Conservation (phyloP, 768 basidiomycete genomes). For the Auriscalpium microsporum region DNA sequence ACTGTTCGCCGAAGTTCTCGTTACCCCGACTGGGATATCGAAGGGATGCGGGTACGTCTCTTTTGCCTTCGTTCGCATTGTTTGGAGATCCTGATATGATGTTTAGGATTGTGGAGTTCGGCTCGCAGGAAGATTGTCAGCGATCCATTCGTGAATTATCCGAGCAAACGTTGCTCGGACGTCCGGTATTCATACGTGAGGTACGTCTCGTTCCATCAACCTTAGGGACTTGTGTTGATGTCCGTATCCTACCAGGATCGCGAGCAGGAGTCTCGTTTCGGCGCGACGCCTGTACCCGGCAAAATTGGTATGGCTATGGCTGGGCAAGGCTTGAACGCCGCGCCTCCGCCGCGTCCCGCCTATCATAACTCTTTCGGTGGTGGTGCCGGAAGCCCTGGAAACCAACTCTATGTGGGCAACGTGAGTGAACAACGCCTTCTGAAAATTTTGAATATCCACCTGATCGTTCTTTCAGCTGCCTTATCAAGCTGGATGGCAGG, state of each 20-base stretch:
- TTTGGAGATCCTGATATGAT: conserved; percentile 11
- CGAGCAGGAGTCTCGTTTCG: conserved; percentile 92
- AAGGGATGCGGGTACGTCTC: conserved; percentile 95
- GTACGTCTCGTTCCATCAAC: conserved; percentile 33
- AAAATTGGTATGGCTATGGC: conserved; percentile 96
- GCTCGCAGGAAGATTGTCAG: conserved; percentile 81
- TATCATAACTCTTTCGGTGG: conserved; percentile 68
- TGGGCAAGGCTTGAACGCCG: conserved; percentile 74
- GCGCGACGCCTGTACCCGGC: conserved; percentile 90
- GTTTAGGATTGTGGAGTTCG: conserved; percentile 88
- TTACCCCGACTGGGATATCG: conserved; percentile 92
- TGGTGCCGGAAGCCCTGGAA: conserved; percentile 75
- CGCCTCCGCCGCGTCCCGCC: conserved; percentile 75
- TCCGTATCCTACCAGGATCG: conserved; percentile 61
- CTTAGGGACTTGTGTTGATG: neutral
- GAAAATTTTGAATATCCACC: neutral
- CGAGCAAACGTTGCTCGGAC: conserved; percentile 83
- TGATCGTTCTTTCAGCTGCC: conserved; percentile 51
- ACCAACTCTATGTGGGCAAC: conserved; percentile 89
- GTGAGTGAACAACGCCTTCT: conserved; percentile 35
- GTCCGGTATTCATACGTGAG: conserved; percentile 95
- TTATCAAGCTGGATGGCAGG: conserved; percentile 98
- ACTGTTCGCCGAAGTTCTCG: conserved; percentile 98
- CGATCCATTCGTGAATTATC: conserved; percentile 85
- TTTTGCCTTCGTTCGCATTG: neutral